Evolutionary conservation across 495 filamentous ascomycete species (phyloP), one percentile per base, ranked within the genome.

Genomic region (Lasiosphaeria miniovina): DNA sequence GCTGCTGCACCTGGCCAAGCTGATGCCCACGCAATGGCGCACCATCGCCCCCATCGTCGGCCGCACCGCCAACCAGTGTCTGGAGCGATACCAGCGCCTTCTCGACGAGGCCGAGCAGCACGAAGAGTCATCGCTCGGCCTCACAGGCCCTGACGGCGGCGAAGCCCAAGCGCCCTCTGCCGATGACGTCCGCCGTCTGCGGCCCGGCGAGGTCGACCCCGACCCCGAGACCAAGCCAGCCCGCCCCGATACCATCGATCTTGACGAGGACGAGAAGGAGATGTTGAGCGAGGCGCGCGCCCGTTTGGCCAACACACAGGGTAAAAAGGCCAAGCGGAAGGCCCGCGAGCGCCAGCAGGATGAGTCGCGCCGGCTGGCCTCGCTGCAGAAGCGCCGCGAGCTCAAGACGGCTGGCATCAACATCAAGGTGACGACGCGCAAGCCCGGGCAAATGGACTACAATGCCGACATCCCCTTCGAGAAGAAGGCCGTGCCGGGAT

Each of bases 1-100:
- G 79, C 80, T 98, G 53, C 75, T 98, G 66, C 93, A 96, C 71
- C 78, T 98, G 63, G 95, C 94, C 48, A 98, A 98, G 81, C 79
- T 98, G 81, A 96, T 98, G 90, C 94, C 94, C 36, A 97, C 94
- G 36, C 94, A 98, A 81, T 98, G 94, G 94, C 88, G 95, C 65
- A 98, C 94, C 40, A 96, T 98, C 73, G 94, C 94, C 53, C 92
- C 93, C 59, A 93, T 97, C 61, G 94, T 98, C 59, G 94, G 95
- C 58, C 84, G 94, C 53, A 98, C 94, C 36, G 95, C 94, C 15
- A 96, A 93, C 58, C 93, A 97, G 75, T 98, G 95, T 71, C 77
- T 98, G 61, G 94, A 98, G 75, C 84, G 95, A 38, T 98, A 98
- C 68, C 93, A 98, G 74, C 96, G 93, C 71, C 84, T 98, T 43